Evolutionary conservation across 2,329 filamentous ascomycete genomes (phyloP), one percentile per base, ranked within the genome.

Genomic region (Claviceps sorghi): DNA sequence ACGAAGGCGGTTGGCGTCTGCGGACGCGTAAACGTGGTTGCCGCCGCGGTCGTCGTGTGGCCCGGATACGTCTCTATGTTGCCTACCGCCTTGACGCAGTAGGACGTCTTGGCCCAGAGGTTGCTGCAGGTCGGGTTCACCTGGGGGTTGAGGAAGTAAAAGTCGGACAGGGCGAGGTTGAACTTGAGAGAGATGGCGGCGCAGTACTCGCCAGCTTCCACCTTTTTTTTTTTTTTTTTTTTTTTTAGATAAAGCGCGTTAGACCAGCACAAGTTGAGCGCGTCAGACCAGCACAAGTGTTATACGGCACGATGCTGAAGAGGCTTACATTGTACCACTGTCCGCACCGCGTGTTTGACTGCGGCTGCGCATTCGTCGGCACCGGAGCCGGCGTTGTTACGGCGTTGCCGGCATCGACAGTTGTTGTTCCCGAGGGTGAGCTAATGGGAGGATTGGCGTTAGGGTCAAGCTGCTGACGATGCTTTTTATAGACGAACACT

Each of bases 161-260:
- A 66, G 56, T 76, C 71, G 10, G 75, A 75, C 36, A 76, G 62
- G 3, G 59, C 57, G 2, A 67, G 59, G 34, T 66, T 53, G 30
- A 38, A 48, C 19, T 48, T 48, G 46, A 48, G 46, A 6, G 46
- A 32, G 11, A 48, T 32, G 19, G 30, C 10, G n/a, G 29, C 30
- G 30, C 46, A 48, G 32, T 48, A 36, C 17, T 48, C 46, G 46
- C 46, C 46, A 22, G 46, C 29, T 29, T 48, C 46, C 11, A 48
- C 46, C 46, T 38, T 21, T 43, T 34, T 4, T 9, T 34, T 34
- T 34, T 5, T 9, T 34, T 9, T 5, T 34, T 34, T 34, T 2
- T 26, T 3, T 26, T 26, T 5, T n/a, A n/a, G n/a, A 26, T 5
- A 26, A 26, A 26, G 26, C 26, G 26, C 26, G 26, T 26, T 26